These are phyloP conservation scores for Solidago caesia DNA, from an alignment of 129 eudicot species.

Conservation along the genomic window DNA sequence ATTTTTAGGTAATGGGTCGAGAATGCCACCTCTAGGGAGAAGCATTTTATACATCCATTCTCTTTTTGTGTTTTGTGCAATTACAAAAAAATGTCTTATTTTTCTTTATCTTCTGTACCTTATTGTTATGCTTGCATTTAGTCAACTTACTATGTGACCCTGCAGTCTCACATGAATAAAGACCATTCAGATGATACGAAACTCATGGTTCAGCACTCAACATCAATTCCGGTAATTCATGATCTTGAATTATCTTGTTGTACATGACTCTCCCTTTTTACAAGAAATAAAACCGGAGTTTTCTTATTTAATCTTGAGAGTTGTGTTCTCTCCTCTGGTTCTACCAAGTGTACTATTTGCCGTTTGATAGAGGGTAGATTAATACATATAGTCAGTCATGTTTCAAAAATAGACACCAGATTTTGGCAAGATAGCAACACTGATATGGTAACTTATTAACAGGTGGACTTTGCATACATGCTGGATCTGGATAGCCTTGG, in stretches of 20 bases:
- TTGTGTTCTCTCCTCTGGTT: not conserved
- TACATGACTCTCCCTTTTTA: not conserved
- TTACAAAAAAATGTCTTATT: not conserved
- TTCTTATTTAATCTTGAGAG: not conserved
- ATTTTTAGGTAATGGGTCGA: not conserved
- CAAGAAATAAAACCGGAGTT: conserved; percentile 12
- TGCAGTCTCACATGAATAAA: conserved; percentile 95
- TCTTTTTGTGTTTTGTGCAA: conserved; percentile 10
- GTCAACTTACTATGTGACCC: conserved; percentile 2
- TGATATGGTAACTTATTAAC: conserved; percentile 16
- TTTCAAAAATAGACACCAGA: not conserved
- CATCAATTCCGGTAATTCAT: conserved; percentile 74
- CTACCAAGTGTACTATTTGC: not conserved
- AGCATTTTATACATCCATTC: conserved; percentile 5
- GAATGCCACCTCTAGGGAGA: not conserved
- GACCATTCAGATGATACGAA: conserved; percentile 91
- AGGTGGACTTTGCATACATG: conserved; percentile 94
- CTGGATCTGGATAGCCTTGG: conserved; percentile 89
- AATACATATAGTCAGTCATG: conserved; percentile 1
- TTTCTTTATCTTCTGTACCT: not conserved
- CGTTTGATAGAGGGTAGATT: not conserved
- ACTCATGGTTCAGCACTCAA: conserved; percentile 83
- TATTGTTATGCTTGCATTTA: conserved; percentile 1
- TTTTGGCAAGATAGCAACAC: conserved; percentile 4
- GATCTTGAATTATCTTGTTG: conserved; percentile 23